Evolutionary conservation across 495 filamentous ascomycete genomes (phyloP).

Genomic region (Aspergillus ostianus): DNA sequence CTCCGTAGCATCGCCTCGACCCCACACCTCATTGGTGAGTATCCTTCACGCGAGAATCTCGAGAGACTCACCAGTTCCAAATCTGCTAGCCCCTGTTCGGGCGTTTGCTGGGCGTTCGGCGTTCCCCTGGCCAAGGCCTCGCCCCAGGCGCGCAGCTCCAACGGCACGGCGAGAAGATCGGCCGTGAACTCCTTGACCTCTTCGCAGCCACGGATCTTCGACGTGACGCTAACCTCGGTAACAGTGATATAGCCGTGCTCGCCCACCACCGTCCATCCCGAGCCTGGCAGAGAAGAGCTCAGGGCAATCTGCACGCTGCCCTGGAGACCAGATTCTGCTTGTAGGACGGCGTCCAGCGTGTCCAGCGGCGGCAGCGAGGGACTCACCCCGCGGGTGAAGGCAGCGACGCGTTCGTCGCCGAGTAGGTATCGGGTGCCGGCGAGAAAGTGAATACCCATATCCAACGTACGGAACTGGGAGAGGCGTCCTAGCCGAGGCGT

Average conservation of each 20-base stretch:
- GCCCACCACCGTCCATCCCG: constrained; percentile 49
- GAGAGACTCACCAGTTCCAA: constrained; percentile 46
- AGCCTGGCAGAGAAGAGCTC: constrained; percentile 55
- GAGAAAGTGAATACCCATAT: constrained; percentile 65
- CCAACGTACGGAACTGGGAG: constrained; percentile 59
- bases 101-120: constrained; percentile 51
- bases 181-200: constrained; percentile 43
- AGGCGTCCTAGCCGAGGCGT: constrained; percentile 53
- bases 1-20: constrained; percentile 24
- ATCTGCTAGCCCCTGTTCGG: constrained; percentile 62
- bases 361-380: constrained; percentile 63
- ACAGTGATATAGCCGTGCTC: constrained; percentile 46
- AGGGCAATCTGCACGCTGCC: constrained; percentile 57
- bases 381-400: constrained; percentile 51
- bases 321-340: constrained; percentile 51
- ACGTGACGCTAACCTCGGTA: constrained; percentile 45
- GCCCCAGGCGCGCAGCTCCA: constrained; percentile 63
- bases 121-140: constrained; percentile 48
- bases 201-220: constrained; percentile 27
- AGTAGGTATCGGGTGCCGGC: constrained; percentile 56
- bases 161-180: constrained; percentile 52
- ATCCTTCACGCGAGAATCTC: not conserved
- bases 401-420: constrained; percentile 47
- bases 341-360: constrained; percentile 57
- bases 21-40: constrained; percentile 4